Percentiles rank a stretch among this genome's conserved stretches.
These are phyloP conservation scores for Silene uniflora DNA, from an alignment of 148 eudicot species.

Conservation along the genomic window DNA sequence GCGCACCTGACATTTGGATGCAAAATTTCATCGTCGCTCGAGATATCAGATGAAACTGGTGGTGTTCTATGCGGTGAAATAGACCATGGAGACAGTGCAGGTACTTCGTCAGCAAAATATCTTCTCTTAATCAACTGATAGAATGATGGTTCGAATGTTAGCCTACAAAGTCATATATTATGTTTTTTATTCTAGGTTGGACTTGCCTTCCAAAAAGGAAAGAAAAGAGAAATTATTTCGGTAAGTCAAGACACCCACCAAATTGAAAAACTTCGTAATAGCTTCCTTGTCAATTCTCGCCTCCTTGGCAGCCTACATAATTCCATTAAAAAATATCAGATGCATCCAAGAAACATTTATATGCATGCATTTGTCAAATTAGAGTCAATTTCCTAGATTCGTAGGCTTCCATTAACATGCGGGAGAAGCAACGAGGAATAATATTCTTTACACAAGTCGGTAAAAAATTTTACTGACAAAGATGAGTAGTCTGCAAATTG, in stretches of 20 bases:
- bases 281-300: conserved; percentile 93
- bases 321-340: conserved; percentile 15
- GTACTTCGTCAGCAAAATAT: conserved; percentile 75
- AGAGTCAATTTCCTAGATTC: background rate
- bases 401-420: background rate
- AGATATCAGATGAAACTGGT: conserved; percentile 39
- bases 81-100: conserved; percentile 62
- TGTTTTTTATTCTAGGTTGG: background rate
- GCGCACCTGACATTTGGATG: conserved; percentile 24
- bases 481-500: background rate
- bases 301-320: conserved; percentile 79
- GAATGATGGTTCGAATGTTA: conserved; percentile 5
- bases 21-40: conserved; percentile 52
- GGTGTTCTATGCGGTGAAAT: conserved; percentile 39
- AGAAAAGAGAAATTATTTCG: conserved; percentile 2
- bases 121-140: conserved; percentile 83
- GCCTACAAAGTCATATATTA: background rate
- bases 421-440: background rate
- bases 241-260: conserved; percentile 43
- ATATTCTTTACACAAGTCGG: background rate
- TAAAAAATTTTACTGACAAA: background rate
- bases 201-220: background rate
- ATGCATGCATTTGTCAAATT: background rate
- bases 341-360: background rate
- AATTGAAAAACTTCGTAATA: conserved; percentile 66